These are phyloP conservation scores for Sphaerosporella brunnea DNA, from an alignment of 495 filamentous ascomycete genomes.

Conservation along the genomic window DNA sequence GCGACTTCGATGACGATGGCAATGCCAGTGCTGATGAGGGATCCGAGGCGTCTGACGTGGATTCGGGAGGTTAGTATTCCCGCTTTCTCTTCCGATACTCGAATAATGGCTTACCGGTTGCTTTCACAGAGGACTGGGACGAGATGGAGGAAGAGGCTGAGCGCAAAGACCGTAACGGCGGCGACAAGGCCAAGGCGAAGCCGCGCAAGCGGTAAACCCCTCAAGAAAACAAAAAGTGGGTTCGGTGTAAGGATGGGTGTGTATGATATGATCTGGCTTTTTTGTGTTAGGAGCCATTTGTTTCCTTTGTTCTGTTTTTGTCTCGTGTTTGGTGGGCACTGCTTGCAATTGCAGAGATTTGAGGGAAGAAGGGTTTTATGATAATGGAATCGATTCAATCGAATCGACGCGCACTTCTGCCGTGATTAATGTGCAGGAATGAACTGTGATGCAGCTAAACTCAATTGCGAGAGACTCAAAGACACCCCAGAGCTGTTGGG, in stretches of 20 bases:
- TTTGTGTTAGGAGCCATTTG: no score
- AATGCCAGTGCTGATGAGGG: constrained; percentile 39
- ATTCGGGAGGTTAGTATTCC: constrained; percentile 27
- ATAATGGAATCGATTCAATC: no score
- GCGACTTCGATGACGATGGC: constrained; percentile 71
- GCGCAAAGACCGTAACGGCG: constrained; percentile 13
- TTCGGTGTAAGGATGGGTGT: not conserved
- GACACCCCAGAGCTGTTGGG: no score
- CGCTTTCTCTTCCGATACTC: constrained; percentile 9
- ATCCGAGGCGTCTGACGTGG: constrained; percentile 24
- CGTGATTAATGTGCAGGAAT: no score
- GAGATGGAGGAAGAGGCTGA: constrained; percentile 25
- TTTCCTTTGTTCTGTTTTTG: no score
- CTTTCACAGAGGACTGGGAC: constrained; percentile 24
- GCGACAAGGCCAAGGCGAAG: constrained; percentile 22
- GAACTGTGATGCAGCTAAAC: no score
- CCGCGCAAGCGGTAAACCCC: constrained; percentile 23
- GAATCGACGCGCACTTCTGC: no score
- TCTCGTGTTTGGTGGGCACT: no score
- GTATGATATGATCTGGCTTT: constrained; percentile 11
- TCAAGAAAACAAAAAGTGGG: constrained; percentile 1
- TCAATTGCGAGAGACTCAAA: no score
- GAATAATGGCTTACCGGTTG: not conserved
- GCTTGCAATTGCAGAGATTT: no score
- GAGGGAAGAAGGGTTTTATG: no score